These are phyloP conservation scores for Podaxis rugospora DNA, from an alignment of 768 basidiomycete species.

Conservation along the genomic window DNA sequence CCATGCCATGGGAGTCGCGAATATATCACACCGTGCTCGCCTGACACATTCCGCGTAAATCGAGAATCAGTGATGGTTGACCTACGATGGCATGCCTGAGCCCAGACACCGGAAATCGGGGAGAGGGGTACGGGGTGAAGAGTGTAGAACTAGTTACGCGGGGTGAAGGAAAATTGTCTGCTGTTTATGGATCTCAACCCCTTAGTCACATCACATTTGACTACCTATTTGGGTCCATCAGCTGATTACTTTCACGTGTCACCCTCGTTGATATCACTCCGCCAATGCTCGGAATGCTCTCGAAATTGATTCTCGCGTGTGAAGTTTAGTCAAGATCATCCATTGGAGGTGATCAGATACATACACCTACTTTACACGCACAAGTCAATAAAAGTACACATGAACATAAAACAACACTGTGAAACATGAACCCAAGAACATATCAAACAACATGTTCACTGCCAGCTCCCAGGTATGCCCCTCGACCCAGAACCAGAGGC, in stretches of 20 bases:
- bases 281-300: background rate
- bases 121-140: background rate
- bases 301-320: background rate
- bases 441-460: constrained; percentile 18
- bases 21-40: background rate
- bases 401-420: background rate
- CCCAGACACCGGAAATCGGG: background rate
- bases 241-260: background rate
- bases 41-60: background rate
- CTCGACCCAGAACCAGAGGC: constrained; percentile 32
- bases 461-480: constrained; percentile 42
- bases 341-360: background rate
- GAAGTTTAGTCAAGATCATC: background rate
- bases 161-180: background rate
- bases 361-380: constrained; percentile 3
- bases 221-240: background rate
- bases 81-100: background rate
- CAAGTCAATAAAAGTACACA: background rate
- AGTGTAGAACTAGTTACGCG: background rate
- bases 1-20: background rate
- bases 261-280: constrained; percentile 5
- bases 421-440: background rate
- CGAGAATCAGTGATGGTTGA: background rate
- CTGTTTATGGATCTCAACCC: background rate
- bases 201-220: constrained; percentile 1